Conservation (phyloP, 2,329 filamentous ascomycete genomes). For the Fusarium sororula region DNA sequence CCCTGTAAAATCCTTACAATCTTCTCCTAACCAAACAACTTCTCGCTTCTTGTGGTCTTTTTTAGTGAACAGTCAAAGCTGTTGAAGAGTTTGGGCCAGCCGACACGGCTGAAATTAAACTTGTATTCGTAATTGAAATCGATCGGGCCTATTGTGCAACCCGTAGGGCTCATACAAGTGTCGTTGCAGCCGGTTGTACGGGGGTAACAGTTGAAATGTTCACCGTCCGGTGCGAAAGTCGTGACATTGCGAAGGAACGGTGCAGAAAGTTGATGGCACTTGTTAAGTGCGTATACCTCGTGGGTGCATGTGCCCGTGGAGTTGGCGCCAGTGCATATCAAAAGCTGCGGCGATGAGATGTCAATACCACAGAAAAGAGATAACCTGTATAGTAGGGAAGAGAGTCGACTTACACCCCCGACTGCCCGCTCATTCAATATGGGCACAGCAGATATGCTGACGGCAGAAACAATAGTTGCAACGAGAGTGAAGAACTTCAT, state of each 20-base stretch:
- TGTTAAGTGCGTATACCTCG: constrained; percentile 53
- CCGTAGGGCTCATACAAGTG: constrained; percentile 60
- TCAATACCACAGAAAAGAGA: background rate
- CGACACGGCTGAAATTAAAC: constrained; percentile 55
- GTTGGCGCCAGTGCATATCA: constrained; percentile 61
- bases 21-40: background rate
- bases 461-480: constrained; percentile 32
- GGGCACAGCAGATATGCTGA: constrained; percentile 41
- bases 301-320: constrained; percentile 58
- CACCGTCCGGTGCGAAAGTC: constrained; percentile 63
- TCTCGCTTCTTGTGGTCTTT: background rate
- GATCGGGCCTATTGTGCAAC: constrained; percentile 61
- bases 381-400: background rate
- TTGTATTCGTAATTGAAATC: constrained; percentile 57
- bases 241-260: constrained; percentile 53
- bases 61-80: constrained; percentile 48
- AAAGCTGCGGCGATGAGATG: constrained; percentile 48
- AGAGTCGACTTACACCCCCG: constrained; percentile 55
- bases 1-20: background rate
- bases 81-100: constrained; percentile 54
- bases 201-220: constrained; percentile 59
- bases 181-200: constrained; percentile 52
- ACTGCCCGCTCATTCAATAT: constrained; percentile 52
- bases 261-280: constrained; percentile 56
- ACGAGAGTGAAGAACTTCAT: constrained; percentile 46